phyloP scores from a whole-genome alignment of 495 filamentous ascomycete genomes.

The Neurospora discreta region DNA sequence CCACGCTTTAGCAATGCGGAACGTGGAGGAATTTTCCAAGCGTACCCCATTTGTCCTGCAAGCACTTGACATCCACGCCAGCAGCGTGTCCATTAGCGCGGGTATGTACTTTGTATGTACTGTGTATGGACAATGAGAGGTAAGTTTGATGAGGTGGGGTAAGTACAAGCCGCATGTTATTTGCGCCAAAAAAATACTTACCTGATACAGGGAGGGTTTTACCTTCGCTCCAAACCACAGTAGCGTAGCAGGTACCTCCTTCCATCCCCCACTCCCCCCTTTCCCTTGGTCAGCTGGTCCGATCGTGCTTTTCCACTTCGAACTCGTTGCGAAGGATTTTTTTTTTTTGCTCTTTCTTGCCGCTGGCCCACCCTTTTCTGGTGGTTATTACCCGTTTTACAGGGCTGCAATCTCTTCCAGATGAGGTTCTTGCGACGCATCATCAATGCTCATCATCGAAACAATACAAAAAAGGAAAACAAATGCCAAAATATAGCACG shows the following conservation, averaged over 20 bases:
- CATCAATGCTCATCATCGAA: not conserved
- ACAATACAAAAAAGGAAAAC: not conserved
- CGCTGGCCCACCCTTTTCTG: constrained; percentile 5
- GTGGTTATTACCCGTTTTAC: not conserved
- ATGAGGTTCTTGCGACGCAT: not conserved
- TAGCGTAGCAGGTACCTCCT: not conserved
- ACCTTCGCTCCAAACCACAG: no score
- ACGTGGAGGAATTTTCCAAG: not conserved
- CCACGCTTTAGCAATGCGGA: not conserved
- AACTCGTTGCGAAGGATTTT: not conserved
- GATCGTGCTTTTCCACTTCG: not conserved
- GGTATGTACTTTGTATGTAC: not conserved
- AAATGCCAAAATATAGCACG: not conserved
- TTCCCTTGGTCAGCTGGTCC: not conserved
- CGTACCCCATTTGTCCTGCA: not conserved
- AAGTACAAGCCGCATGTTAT: no score
- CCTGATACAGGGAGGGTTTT: no score
- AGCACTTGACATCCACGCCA: not conserved
- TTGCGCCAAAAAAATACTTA: no score
- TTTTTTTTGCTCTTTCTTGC: not conserved
- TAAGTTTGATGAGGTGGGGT: no score
- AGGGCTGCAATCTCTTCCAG: constrained; percentile 5
- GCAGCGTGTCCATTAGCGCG: not conserved
- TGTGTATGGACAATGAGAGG: no score
- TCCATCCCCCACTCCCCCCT: not conserved